Base-by-base conservation (phyloP, 768 basidiomycete genomes). In the Cyclocybe cylindracea region DNA sequence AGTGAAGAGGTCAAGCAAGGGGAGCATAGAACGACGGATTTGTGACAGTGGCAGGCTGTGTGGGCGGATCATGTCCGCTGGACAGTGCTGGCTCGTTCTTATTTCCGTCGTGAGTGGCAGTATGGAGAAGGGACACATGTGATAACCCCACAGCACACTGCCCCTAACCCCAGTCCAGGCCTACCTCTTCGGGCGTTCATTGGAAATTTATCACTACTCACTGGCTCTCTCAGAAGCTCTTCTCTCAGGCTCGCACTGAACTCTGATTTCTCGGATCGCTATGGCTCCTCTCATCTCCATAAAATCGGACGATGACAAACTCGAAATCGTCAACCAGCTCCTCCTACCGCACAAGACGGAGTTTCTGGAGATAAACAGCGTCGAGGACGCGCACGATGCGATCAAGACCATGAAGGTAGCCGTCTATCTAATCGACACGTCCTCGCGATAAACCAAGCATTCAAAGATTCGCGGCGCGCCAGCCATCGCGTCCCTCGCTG, bases 351-450 rank as follows among this genome's bases (percentile, higher is more conserved):
- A 90, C 63, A 79, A 77, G 1, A 81, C 82, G 11, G 76, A 86
- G 57, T 90, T 80, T 58, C 55, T 91, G 31, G 61, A 75, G 18
- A 83, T 98, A 46, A 71, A 81, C n/a, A 79, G 83, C 10, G 74
- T 91, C 53, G 84, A 94, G 46, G 83, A 93, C 31, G 95, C 94
- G 0, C 89, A 91, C 70, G 90, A 94, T 63, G 95, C 94, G 13
- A 98, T 98, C 71, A 95, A 92, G 72, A 78, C 87, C 11, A 98
- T 98, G 95, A 95, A 94, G 81, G 93, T 87, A 33, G 60, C 53
- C 32, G 32, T 32, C 52, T n/a, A n/a, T n/a, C n/a, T n/a, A 29
- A 18, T 32, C 31, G 13, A 19, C 33, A 16, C 42, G 24, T 41
- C n/a, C 37, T 41, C 18, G 39, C 35, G 37, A 36, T 46, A 39